These are phyloP conservation scores for Xylariaceae sp. DNA, from an alignment of 2,329 filamentous ascomycete genomes.

Conservation along the genomic window DNA sequence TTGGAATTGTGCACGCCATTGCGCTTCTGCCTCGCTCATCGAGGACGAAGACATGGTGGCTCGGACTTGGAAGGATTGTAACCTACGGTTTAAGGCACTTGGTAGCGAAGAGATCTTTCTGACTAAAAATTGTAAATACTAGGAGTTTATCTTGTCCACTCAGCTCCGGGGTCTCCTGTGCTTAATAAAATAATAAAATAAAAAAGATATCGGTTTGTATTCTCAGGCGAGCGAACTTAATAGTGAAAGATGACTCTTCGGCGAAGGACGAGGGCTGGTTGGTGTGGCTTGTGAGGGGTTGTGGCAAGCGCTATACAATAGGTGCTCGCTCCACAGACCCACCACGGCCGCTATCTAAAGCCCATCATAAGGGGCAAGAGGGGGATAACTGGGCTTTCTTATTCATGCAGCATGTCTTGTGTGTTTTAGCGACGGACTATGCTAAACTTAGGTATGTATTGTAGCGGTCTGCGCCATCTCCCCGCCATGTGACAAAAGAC, in stretches of 20 bases:
- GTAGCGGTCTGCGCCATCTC: conserved; percentile 19
- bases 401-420: too few relatives aligned
- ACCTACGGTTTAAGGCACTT: neutral
- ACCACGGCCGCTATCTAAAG: too few relatives aligned
- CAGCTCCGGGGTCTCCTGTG: neutral
- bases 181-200: neutral
- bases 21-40: conserved; percentile 52
- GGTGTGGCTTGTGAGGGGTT: too few relatives aligned
- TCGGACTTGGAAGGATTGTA: neutral
- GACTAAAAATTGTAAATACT: neutral
- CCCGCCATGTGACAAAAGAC: neutral
- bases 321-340: too few relatives aligned
- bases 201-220: neutral
- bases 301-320: too few relatives aligned
- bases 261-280: too few relatives aligned
- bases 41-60: conserved; percentile 31
- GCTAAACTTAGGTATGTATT: conserved; percentile 4
- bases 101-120: neutral
- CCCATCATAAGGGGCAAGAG: too few relatives aligned
- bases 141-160: neutral
- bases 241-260: conserved; percentile 22
- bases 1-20: conserved; percentile 86
- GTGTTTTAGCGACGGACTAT: conserved; percentile 1
- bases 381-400: too few relatives aligned
- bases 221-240: conserved; percentile 1